phyloP scores from a whole-genome alignment of 768 basidiomycete species.

The Amanita thiersii region DNA sequence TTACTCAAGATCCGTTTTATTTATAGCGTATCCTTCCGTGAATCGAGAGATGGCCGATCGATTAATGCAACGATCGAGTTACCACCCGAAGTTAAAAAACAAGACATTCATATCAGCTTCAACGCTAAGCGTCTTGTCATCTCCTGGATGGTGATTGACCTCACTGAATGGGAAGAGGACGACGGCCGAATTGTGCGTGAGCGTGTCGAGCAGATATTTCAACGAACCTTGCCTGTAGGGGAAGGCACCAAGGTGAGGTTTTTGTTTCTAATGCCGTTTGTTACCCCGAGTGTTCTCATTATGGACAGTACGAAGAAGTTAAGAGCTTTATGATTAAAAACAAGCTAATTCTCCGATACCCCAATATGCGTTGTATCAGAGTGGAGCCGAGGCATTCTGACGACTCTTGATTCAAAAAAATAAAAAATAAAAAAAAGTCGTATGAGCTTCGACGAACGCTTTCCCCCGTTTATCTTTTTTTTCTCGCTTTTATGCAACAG shows the following conservation, averaged over 20 bases:
- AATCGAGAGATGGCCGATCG: conserved; percentile 63
- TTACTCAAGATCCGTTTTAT: conserved; percentile 10
- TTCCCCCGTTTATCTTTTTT: not conserved
- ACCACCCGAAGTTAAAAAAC: conserved; percentile 55
- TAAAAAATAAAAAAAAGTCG: no score
- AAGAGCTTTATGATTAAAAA: conserved; percentile 57
- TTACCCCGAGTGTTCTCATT: not conserved
- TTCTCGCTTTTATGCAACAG: no score
- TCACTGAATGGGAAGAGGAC: conserved; percentile 55
- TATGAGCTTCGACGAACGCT: no score
- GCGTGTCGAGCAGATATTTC: conserved; percentile 52
- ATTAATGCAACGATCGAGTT: conserved; percentile 68
- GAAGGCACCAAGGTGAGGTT: conserved; percentile 61
- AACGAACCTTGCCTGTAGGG: conserved; percentile 62
- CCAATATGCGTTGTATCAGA: conserved; percentile 44
- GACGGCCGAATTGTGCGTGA: conserved; percentile 55
- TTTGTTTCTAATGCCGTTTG: not conserved
- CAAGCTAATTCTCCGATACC: conserved; percentile 57
- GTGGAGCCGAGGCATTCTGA: conserved; percentile 22
- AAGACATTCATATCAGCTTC: conserved; percentile 71
- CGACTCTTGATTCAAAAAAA: conserved; percentile 6
- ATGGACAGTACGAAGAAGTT: conserved; percentile 61
- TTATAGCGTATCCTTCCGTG: conserved; percentile 56
- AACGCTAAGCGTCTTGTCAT: conserved; percentile 54
- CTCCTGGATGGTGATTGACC: conserved; percentile 56